A percentile compares a stretch with the other conserved stretches of the same genome.
Conservation (phyloP, 352 stramenopile genomes). For the Thraustochytrium sp. region DNA sequence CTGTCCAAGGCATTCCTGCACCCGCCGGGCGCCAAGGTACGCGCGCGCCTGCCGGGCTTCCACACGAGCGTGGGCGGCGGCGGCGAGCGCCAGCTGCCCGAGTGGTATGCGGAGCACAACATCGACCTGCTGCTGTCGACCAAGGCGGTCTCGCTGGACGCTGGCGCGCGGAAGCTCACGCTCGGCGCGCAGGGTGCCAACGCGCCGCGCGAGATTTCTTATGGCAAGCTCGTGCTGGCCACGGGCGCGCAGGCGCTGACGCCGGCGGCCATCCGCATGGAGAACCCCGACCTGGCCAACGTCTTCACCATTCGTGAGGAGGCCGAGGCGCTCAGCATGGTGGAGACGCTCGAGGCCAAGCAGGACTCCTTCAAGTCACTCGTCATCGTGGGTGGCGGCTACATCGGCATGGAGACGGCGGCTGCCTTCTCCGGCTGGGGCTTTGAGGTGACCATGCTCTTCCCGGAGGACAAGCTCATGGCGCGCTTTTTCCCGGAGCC, state of each 20-base stretch:
- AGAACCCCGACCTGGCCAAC: conserved; percentile 17
- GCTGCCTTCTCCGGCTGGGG: conserved; percentile 29
- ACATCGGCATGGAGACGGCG: conserved; percentile 46
- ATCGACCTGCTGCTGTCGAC: conserved; percentile 29
- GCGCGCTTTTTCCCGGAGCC: conserved; percentile 12
- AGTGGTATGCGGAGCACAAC: conserved; percentile 42
- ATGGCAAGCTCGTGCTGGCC: conserved; percentile 42
- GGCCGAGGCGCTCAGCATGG: not conserved
- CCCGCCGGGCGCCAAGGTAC: conserved; percentile 29
- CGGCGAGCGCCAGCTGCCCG: conserved; percentile 16
- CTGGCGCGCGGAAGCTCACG: not conserved
- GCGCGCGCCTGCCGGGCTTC: conserved; percentile 40
- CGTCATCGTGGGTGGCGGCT: conserved; percentile 40
- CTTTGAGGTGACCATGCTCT: conserved; percentile 41
- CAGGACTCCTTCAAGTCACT: conserved; percentile 31
- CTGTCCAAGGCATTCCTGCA: conserved; percentile 45
- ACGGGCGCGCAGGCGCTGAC: conserved; percentile 23
- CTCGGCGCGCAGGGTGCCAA: not conserved
- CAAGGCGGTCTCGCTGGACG: not conserved
- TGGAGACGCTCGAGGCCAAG: conserved; percentile 12
- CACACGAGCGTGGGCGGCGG: conserved; percentile 42
- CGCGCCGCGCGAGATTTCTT: not conserved
- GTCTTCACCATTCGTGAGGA: conserved; percentile 41
- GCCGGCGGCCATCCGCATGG: conserved; percentile 21
- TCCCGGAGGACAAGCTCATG: conserved; percentile 35